Evolutionary conservation across 768 basidiomycete species (phyloP).

Genomic region (Mycena latifolia): DNA sequence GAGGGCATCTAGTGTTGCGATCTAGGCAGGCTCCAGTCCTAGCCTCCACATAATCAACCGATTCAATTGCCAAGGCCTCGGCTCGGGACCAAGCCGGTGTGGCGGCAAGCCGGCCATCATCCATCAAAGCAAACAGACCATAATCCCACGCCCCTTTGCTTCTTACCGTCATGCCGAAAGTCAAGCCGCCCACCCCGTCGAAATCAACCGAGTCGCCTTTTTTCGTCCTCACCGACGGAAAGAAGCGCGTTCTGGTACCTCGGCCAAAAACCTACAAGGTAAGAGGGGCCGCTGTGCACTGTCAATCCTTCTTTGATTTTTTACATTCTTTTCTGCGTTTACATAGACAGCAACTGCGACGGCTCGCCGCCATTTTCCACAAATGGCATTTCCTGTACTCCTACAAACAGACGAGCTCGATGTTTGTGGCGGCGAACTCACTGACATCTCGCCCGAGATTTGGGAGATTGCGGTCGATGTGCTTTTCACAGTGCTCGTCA

Average conservation of each 20-base stretch:
- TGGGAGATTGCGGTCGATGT: conserved; percentile 6
- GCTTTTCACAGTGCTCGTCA: not conserved
- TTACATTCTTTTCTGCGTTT: too few relatives aligned
- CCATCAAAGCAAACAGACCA: too few relatives aligned
- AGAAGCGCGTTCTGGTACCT: conserved; percentile 9
- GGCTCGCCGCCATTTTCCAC: too few relatives aligned
- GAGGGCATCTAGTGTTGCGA: too few relatives aligned
- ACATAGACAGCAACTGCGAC: too few relatives aligned
- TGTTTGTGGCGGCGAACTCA: not conserved
- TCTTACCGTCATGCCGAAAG: conserved; percentile 13
- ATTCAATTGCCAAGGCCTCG: too few relatives aligned
- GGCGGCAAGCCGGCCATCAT: too few relatives aligned
- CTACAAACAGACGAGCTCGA: conserved; percentile 13
- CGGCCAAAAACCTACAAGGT: conserved; percentile 20
- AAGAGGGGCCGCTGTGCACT: not conserved
- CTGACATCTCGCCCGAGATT: conserved; percentile 8
- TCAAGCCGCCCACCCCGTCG: not conserved
- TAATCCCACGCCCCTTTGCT: too few relatives aligned
- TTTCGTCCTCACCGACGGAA: conserved; percentile 15
- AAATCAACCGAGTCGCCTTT: not conserved
- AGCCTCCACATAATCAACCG: too few relatives aligned
- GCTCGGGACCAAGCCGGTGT: too few relatives aligned
- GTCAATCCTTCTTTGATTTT: not conserved
- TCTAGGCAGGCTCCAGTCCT: too few relatives aligned
- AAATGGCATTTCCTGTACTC: too few relatives aligned